A percentile compares a stretch with the other conserved stretches of the same genome.
These are phyloP conservation scores for Acacia confusa DNA, from an alignment of 306 rosid species.

Conservation along the genomic window DNA sequence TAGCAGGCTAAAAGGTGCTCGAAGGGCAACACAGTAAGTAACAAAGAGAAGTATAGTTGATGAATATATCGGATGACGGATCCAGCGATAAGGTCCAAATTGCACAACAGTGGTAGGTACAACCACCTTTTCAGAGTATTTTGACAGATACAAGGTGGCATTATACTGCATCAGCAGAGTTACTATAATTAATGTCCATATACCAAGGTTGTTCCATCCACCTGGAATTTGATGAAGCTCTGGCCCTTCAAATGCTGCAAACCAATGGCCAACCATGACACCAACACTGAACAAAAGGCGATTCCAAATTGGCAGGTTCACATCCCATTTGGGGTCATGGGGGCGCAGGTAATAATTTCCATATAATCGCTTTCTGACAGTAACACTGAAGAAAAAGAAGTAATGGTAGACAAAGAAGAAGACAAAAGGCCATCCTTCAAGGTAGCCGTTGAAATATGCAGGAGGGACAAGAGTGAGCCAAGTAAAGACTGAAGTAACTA, in stretches of 20 bases:
- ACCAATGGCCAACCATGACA: conserved; percentile 77
- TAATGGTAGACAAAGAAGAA: conserved; percentile 88
- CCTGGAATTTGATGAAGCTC: conserved; percentile 76
- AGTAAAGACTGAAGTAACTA: conserved; percentile 79
- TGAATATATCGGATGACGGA: conserved; percentile 87
- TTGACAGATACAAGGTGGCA: conserved; percentile 80
- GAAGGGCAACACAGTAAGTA: conserved; percentile 69
- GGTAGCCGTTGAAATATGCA: conserved; percentile 86
- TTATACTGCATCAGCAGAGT: conserved; percentile 80
- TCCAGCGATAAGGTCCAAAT: conserved; percentile 92
- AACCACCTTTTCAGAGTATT: conserved; percentile 87
- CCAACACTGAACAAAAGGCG: conserved; percentile 70
- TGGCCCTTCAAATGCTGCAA: conserved; percentile 96
- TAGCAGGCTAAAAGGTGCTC: conserved; percentile 73
- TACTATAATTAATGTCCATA: conserved; percentile 64
- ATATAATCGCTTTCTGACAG: conserved; percentile 73
- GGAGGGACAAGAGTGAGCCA: conserved; percentile 96
- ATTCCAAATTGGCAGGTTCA: conserved; percentile 56
- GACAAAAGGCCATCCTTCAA: conserved; percentile 92
- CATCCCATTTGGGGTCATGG: conserved; percentile 90
- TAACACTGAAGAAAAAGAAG: conserved; percentile 92
- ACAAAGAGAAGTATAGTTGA: conserved; percentile 77
- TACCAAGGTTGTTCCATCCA: conserved; percentile 69
- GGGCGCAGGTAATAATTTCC: conserved; percentile 77
- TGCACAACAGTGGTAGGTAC: conserved; percentile 88